Base-by-base conservation (phyloP, 805 yeast species). In the Grigorovia yakushimaensis region DNA sequence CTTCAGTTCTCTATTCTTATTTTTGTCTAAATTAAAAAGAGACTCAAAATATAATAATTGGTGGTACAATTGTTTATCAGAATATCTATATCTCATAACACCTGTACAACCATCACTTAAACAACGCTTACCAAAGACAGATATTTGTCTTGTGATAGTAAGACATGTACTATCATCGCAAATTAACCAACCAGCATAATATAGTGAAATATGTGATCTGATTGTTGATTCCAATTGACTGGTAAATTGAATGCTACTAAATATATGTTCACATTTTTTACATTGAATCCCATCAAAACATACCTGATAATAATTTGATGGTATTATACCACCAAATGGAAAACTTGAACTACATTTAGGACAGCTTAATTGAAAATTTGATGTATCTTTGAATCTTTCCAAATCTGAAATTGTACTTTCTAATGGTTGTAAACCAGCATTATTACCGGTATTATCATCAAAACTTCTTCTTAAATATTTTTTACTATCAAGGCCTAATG, bases 161-260 rank as follows among this genome's bases (percentile, higher is more conserved):
- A 84, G 86, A 68, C 98, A 91, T 1, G 93, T 76, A 5, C 79
- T 61, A 57, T 93, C 97, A 62, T 85, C 94, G 69, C 99, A 93
- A 0, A 65, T 67, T 42, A 88, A 68, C 87, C 93, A 80, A 4
- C 89, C 91, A n/a, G 85, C 81, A 62, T 93, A 93, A 64, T 89
- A 93, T 30, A 73, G 61, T 0, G 88, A 73, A 44, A 91, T 80
- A 53, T 81, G 84, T 5, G 71, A 65, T 47, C 97, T 73, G 22
- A 91, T 76, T 43, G 78, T 69, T n/a, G 69, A 62, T 62, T 89
- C 97, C 42, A 93, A 65, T 62, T 88, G 97, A 10, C 82, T 66
- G 6, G 82, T 77, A 19, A 91, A 57, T 39, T 76, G 73, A 13
- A 84, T 58, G 13, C 76, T 64, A 0, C 81, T 61, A 45, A 91